Base-by-base conservation (phyloP, 371 early-diverging fungal genomes). In the Zopfochytrium polystomum region DNA sequence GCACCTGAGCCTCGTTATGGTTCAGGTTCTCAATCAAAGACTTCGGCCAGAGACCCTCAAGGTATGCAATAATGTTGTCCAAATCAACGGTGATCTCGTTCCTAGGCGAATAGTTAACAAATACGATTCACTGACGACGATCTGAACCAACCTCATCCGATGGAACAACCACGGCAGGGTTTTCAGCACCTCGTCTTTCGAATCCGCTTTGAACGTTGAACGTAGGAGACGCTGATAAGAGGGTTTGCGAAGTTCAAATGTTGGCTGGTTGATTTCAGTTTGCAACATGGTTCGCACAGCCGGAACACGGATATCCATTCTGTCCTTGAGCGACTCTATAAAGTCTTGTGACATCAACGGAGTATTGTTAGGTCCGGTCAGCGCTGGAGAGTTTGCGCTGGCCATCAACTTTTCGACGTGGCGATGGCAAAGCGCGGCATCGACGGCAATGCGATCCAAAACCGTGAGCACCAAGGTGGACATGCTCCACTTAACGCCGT, bases 51-150 rank as follows among this genome's bases (percentile, higher is more conserved):
- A 29, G 30, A 13, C 5, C 20, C 45, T 13, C 2, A 42, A 49
- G 22, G 11, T 18, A 0, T 13, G 7, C 9, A 53, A 35, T 26
- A 34, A 57, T 32, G 27, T 11, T 35, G 45, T 58, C 48, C 46
- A 57, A 52, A 47, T 64, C 45, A 6, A 58, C 33, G 7, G 31
- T 23, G 50, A 58, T 58, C 42, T 64, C 65, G 46, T 64, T 64
- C 65, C 65, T 63, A 45, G 30, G 7, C 18, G 11, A 38, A 11
- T 0, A 1, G 15, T 22, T n/a, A 33, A 29, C 33, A 52, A 61
- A 33, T 42, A 42, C 6, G 31, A 60, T 22, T 18, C 18, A 7
- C 52, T 35, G 22, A 27, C 18, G 1, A 53, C 25, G 1, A 33
- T 22, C 3, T 1, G 34, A 15, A 32, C 50, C 27, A 13, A 62